Evolutionary conservation across 169 alveolate species (phyloP).

Genomic region (Blepharisma undulans): DNA sequence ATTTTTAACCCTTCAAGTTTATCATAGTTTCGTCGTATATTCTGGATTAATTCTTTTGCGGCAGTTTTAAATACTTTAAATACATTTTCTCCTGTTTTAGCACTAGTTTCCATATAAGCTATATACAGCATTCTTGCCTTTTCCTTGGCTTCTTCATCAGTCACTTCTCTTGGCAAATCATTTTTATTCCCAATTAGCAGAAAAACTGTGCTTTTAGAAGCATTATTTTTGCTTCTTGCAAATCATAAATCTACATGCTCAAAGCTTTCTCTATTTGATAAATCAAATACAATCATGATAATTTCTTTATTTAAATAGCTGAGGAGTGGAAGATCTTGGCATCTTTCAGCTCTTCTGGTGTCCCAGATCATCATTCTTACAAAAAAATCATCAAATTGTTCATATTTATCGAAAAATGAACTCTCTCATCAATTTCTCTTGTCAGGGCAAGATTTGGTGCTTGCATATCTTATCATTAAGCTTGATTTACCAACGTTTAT

Average conservation of each 20-base stretch:
- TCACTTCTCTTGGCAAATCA: constrained; percentile 94
- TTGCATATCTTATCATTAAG: background rate
- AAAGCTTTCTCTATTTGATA: constrained; percentile 93
- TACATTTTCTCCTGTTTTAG: constrained; percentile 34
- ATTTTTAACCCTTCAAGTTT: too few relatives aligned
- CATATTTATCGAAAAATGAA: too few relatives aligned
- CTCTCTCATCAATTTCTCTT: too few relatives aligned
- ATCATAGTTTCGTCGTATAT: too few relatives aligned
- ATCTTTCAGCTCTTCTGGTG: too few relatives aligned
- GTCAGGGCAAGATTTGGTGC: background rate
- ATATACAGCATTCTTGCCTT: constrained; percentile 75
- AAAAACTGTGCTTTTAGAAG: constrained; percentile 93
- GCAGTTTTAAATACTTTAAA: background rate
- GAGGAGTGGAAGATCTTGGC: too few relatives aligned
- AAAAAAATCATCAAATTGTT: too few relatives aligned
- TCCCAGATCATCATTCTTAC: too few relatives aligned
- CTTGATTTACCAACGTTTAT: background rate
- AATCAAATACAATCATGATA: constrained; percentile 96
- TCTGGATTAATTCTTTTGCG: background rate
- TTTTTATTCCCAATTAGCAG: constrained; percentile 94
- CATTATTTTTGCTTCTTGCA: constrained; percentile 93
- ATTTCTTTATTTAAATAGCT: too few relatives aligned
- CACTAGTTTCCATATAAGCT: constrained; percentile 32
- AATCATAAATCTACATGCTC: constrained; percentile 93
- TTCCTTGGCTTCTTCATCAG: constrained; percentile 83